phyloP scores from a whole-genome alignment of 2,329 filamentous ascomycete genomes.

The Claviceps pazoutovae region DNA sequence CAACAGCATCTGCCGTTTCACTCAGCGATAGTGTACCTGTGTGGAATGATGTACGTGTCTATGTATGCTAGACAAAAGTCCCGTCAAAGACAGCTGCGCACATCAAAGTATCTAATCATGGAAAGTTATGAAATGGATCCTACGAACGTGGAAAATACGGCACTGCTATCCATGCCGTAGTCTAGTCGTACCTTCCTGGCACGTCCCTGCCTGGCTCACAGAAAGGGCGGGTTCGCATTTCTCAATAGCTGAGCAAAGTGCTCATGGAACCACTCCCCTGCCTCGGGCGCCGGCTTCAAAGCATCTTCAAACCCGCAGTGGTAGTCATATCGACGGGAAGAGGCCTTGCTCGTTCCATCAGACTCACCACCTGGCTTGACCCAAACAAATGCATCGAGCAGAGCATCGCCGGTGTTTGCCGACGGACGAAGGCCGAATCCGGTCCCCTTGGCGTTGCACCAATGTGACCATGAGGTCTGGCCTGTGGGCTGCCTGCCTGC shows the following conservation, averaged over 20 bases:
- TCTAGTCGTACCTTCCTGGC: too few relatives aligned
- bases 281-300: constrained; percentile 52
- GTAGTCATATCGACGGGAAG: constrained; percentile 9
- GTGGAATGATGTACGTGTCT: too few relatives aligned
- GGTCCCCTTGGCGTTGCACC: constrained; percentile 51
- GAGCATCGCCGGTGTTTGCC: constrained; percentile 42
- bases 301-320: constrained; percentile 36
- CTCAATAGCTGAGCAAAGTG: constrained; percentile 44
- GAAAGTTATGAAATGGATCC: too few relatives aligned
- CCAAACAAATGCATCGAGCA: constrained; percentile 56
- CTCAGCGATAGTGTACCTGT: too few relatives aligned
- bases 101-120: too few relatives aligned
- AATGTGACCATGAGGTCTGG: constrained; percentile 48
- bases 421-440: constrained; percentile 53
- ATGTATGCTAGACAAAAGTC: too few relatives aligned
- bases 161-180: too few relatives aligned
- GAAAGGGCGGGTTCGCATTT: constrained; percentile 41
- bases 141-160: too few relatives aligned
- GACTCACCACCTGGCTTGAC: constrained; percentile 53
- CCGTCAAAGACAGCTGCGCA: too few relatives aligned
- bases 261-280: constrained; percentile 52
- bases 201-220: constrained; percentile 1
- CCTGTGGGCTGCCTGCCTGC: constrained; percentile 46
- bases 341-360: constrained; percentile 17
- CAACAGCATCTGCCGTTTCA: too few relatives aligned